phyloP scores from a whole-genome alignment of 2,329 filamentous ascomycete genomes.

The Bipolaris sorokiniana region DNA sequence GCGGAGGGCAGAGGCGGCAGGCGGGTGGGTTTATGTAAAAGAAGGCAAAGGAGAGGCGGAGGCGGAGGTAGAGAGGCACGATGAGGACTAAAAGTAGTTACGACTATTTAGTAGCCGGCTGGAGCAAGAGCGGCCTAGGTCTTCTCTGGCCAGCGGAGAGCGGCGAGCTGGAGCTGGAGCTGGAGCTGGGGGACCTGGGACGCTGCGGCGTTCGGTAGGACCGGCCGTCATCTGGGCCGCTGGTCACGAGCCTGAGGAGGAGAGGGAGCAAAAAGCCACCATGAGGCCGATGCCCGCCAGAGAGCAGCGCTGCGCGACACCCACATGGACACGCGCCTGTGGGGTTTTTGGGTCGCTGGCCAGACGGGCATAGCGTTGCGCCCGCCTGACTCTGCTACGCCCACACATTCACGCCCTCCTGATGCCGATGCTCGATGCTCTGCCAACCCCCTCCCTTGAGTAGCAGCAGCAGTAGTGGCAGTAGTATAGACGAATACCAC shows the following conservation, averaged over 20 bases:
- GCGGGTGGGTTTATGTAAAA: background rate
- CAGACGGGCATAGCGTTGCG: constrained; percentile 1
- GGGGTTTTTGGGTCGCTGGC: constrained; percentile 21
- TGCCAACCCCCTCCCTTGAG: too few relatives aligned
- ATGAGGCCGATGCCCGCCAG: background rate
- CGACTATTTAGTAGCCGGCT: constrained; percentile 5
- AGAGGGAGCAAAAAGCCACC: background rate
- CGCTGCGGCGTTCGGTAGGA: constrained; percentile 18
- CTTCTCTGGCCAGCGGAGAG: constrained; percentile 15
- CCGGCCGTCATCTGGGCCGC: constrained; percentile 6
- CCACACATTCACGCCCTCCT: too few relatives aligned
- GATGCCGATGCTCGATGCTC: too few relatives aligned
- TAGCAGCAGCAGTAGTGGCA: too few relatives aligned
- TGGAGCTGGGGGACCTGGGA: background rate
- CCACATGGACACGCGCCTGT: constrained; percentile 9
- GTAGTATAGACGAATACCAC: too few relatives aligned
- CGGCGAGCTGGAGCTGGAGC: constrained; percentile 4
- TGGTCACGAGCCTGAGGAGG: constrained; percentile 21
- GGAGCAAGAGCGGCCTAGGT: constrained; percentile 28
- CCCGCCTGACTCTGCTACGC: background rate
- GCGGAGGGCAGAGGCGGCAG: background rate
- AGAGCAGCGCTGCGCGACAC: background rate
- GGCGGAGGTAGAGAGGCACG: background rate
- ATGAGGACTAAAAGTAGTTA: background rate
- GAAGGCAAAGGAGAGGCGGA: background rate